Base-by-base conservation (phyloP, 176 grass and related monocot genomes). In the Oropetium thomaeum region DNA sequence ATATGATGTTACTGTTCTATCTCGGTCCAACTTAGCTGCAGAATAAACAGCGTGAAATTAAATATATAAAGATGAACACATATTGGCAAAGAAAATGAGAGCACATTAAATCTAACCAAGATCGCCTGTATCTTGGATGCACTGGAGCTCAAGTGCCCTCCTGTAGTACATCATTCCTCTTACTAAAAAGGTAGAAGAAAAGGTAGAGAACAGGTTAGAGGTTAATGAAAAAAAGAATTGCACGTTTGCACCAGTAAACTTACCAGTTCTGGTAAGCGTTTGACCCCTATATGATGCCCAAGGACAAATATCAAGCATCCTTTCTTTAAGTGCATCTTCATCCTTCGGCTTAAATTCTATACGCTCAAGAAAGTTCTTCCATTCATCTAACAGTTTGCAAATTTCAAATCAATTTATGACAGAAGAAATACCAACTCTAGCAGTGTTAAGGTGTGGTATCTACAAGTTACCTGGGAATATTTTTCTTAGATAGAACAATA, bases 141-240 rank as follows among this genome's bases (percentile, higher is more conserved):
- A 95, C 55, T 99, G 96, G 68, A 86, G 68, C 66, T 88, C 43
- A 77, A 99, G 87, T 58, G 96, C 96, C 32, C 3, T 79, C 65
- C 80, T 88, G 29, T 99, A 99, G 79, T 99, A 99, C 96, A 99
- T 99, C 89, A 99, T 92, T 78, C 96, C 96, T 95, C 96, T 91
- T 37, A 99, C 96, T 99, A 58, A 57, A 19, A 78, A 66, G 79
- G 42, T 79, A 42, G 65, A 88, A 70, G 54, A 10, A 45, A 53
- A 58, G 40, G 81, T 48, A 81, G 41, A 68, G 43, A 69, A 74
- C 19, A 87, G 40, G 35, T 40, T 68, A 77, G 29, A 81, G 65
- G 35, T 41, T 22, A 37, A 84, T 35, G 8, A 44, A 47, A 28
- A 4, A 68, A 35, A 79, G 5, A 16, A 69, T 72, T 54, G 78